These are phyloP conservation scores for Populus hybrid DNA, from an alignment of 441 rosid species.

Conservation along the genomic window DNA sequence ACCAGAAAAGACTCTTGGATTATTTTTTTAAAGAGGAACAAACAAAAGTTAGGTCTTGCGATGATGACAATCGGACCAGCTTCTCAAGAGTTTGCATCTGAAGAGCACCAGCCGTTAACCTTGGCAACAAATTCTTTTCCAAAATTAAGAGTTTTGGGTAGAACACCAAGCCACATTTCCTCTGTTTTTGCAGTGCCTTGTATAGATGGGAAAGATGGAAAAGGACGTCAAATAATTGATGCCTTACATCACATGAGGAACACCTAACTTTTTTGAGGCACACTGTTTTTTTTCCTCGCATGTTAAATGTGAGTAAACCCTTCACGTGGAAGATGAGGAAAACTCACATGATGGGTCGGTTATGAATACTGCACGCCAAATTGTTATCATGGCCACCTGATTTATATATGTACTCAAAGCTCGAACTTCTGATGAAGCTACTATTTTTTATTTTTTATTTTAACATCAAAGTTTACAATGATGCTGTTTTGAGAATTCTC, in stretches of 20 bases:
- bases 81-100: slow-evolving; percentile 18
- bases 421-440: no score
- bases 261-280: slow-evolving; percentile 21
- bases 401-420: neutral
- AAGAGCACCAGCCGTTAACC: slow-evolving; percentile 26
- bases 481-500: no score
- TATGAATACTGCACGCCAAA: slow-evolving; percentile 16
- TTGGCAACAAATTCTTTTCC: slow-evolving; percentile 32
- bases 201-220: slow-evolving; percentile 23
- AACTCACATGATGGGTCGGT: slow-evolving; percentile 71
- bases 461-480: no score
- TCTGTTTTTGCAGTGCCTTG: slow-evolving; percentile 32
- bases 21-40: neutral
- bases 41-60: slow-evolving; percentile 32
- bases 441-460: no score
- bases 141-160: slow-evolving; percentile 29
- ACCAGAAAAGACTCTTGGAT: neutral
- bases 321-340: slow-evolving; percentile 44
- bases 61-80: slow-evolving; percentile 5
- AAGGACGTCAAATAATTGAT: slow-evolving; percentile 11
- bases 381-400: neutral
- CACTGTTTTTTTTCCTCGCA: slow-evolving; percentile 35
- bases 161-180: slow-evolving; percentile 29
- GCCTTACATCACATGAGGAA: neutral
- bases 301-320: slow-evolving; percentile 36